Percentiles rank a stretch among this genome's conserved stretches.
Conservation (phyloP, 345 rosid species). For the Bruguiera gymnorhiza region DNA sequence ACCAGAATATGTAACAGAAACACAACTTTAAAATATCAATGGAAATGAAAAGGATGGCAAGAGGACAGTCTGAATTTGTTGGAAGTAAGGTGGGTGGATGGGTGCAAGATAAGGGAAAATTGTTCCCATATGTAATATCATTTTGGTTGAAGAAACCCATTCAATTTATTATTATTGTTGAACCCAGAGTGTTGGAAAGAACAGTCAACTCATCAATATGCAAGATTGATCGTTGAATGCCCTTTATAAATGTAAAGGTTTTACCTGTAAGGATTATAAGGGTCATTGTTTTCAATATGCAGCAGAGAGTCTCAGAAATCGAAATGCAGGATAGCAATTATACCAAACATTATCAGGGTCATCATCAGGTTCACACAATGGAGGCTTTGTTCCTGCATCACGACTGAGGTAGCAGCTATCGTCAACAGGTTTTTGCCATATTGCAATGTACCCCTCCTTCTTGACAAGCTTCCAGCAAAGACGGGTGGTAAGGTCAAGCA, state of each 20-base stretch:
- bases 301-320: background rate
- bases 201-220: no score
- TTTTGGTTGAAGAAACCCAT: no score
- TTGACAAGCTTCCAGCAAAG: constrained; percentile 95
- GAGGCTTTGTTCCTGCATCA: constrained; percentile 57
- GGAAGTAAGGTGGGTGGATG: no score
- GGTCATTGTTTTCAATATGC: background rate
- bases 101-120: no score
- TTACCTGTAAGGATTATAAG: background rate
- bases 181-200: no score
- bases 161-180: no score
- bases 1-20: background rate
- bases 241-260: background rate
- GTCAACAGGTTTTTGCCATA: constrained; percentile 83
- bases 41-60: background rate
- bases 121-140: no score
- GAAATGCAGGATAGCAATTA: constrained; percentile 4
- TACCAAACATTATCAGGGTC: constrained; percentile 92
- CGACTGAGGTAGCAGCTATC: constrained; percentile 84
- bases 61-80: background rate
- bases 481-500: constrained; percentile 78
- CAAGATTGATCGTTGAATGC: background rate
- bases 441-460: constrained; percentile 92
- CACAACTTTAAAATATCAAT: background rate
- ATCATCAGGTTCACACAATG: constrained; percentile 70